Percentiles rank a stretch among this genome's conserved stretches.
Conservation (phyloP, 2,329 filamentous ascomycete species). For the Huntiella omanensis region DNA sequence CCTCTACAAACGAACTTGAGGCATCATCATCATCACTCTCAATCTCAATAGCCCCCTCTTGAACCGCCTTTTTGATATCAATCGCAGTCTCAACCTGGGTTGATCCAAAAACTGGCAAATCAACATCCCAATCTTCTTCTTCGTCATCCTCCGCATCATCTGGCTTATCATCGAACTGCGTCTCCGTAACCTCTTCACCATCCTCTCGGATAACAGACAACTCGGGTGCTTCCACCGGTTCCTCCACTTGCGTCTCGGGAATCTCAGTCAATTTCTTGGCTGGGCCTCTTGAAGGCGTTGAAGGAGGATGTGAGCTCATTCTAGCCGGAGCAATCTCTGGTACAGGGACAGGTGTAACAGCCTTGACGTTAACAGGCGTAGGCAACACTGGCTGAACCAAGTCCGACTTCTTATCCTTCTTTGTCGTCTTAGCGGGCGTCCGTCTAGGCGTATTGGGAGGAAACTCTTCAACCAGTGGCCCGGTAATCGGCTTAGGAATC, state of each 20-base stretch:
- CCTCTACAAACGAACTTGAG: background rate
- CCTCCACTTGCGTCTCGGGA: background rate
- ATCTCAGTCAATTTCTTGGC: background rate
- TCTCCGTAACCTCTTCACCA: background rate
- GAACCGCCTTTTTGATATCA: background rate
- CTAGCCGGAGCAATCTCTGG: background rate
- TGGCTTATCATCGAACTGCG: background rate
- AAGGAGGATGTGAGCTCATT: no score
- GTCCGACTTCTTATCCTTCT: background rate
- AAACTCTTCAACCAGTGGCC: no score
- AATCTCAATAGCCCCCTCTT: background rate
- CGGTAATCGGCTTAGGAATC: background rate
- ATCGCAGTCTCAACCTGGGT: constrained; percentile 4
- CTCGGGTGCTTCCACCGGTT: background rate
- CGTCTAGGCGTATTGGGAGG: background rate
- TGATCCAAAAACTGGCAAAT: constrained; percentile 8
- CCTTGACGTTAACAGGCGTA: background rate
- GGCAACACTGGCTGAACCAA: background rate
- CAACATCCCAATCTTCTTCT: constrained; percentile 9
- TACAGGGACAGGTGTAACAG: background rate
- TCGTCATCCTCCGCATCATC: constrained; percentile 1
- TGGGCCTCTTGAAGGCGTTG: background rate
- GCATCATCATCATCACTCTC: background rate
- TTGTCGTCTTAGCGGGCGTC: background rate
- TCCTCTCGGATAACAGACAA: background rate